These are phyloP conservation scores for Aspergillus versicolor DNA, from an alignment of 2,329 filamentous ascomycete genomes.

Conservation along the genomic window DNA sequence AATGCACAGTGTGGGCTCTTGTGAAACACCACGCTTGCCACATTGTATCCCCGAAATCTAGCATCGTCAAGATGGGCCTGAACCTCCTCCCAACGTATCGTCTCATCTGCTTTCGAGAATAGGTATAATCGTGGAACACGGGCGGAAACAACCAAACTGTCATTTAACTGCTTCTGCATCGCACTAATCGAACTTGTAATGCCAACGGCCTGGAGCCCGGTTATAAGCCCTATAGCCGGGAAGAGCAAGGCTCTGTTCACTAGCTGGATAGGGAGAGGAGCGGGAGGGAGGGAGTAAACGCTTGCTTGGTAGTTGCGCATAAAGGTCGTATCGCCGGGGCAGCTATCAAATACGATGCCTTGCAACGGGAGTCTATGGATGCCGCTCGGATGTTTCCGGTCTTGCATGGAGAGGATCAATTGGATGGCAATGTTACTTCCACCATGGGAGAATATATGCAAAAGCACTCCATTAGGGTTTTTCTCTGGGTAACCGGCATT, in stretches of 20 bases:
- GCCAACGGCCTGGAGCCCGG: slow-evolving; percentile 7
- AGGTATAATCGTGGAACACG: slow-evolving; percentile 13
- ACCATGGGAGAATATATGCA: slow-evolving; percentile 26
- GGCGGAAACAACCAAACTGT: neutral
- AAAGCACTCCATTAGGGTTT: slow-evolving; percentile 12
- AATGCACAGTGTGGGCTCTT: slow-evolving; percentile 14
- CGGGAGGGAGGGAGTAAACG: slow-evolving; percentile 9
- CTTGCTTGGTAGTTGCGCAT: slow-evolving; percentile 18
- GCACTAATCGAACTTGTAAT: slow-evolving; percentile 8
- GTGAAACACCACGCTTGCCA: slow-evolving; percentile 5
- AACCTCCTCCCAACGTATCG: slow-evolving; percentile 10
- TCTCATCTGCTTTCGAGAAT: slow-evolving; percentile 13
- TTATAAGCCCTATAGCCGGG: slow-evolving; percentile 9
- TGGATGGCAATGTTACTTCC: slow-evolving; percentile 21
- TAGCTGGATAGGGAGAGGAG: neutral
- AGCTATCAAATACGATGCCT: slow-evolving; percentile 23
- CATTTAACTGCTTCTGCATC: slow-evolving; percentile 13
- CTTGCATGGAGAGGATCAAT: slow-evolving; percentile 21
- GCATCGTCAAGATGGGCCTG: slow-evolving; percentile 12
- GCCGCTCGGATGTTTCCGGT: slow-evolving; percentile 9
- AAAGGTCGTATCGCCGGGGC: slow-evolving; percentile 20
- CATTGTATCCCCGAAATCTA: slow-evolving; percentile 1
- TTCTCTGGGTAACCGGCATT: neutral
- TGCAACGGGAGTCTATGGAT: slow-evolving; percentile 6
- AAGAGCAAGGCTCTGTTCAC: slow-evolving; percentile 7